Base-by-base conservation (phyloP, 2,329 filamentous ascomycete species). In the Phaeomoniella chlamydospora region DNA sequence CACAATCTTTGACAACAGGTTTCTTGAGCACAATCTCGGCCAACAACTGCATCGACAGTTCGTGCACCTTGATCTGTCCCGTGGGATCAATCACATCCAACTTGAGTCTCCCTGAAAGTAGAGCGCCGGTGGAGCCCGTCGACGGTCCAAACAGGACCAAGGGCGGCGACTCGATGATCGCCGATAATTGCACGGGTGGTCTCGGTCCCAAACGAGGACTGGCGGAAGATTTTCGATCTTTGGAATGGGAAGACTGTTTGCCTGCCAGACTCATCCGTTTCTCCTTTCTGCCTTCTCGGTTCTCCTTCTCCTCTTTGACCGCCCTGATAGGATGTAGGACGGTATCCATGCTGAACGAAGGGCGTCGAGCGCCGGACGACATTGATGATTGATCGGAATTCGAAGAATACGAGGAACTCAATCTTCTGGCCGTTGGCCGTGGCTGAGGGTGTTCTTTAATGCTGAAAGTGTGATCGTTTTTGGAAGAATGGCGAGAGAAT, bases 51-150 rank as follows among this genome's bases (percentile, higher is more conserved):
- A 90, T 81, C 34, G 72, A 68, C 51, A 94, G 80, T 39, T 68
- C 74, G 41, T 82, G 75, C 31, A 94, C 59, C 9, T 57, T 64
- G 33, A 84, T 69, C 39, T 80, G 64, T 3, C 56, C 54, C 4
- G 75, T 70, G 9, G 57, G 50, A 36, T 86, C 78, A 42, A 71
- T 70, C 48, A 94, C 72, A 29, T 74, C 66, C 37, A 96, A 59
- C 47, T 78, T 74, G 47, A 96, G 64, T 54, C 85, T 81, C 18
- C 86, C 86, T 1, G 85, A 92, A 35, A 94, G 72, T 40, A 94
- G 65, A 4, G 86, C 85, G 38, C 88, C 88, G 2, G 79, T 80
- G 47, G 86, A 94, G 45, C 72, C 70, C 42, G 77, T 70, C 1
- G 82, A 68, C 15, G 70, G 65, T 43, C 86, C 86, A 50, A 90